Percentiles rank a stretch among this genome's conserved stretches.
Conservation (phyloP, 208 protist species). For the Leishmania arabica region DNA sequence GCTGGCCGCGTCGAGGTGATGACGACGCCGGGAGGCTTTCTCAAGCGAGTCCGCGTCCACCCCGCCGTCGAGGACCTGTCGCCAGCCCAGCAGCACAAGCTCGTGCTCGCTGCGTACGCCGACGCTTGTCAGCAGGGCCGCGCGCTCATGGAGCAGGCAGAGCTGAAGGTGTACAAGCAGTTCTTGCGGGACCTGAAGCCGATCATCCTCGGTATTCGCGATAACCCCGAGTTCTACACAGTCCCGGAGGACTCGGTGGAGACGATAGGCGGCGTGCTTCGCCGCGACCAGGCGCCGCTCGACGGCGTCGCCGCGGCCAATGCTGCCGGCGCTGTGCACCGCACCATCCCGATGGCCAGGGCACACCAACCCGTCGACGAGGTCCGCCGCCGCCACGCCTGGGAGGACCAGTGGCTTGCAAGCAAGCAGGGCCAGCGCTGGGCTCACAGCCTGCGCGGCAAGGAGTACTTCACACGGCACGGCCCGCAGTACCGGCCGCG, state of each 20-base stretch:
- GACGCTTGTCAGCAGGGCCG: constrained; percentile 75
- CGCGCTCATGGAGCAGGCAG: constrained; percentile 84
- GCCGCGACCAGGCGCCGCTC: constrained; percentile 1
- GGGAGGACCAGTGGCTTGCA: constrained; percentile 76
- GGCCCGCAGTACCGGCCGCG: constrained; percentile 67
- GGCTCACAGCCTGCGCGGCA: constrained; percentile 74
- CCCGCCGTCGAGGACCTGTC: constrained; percentile 80
- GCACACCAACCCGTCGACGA: constrained; percentile 73
- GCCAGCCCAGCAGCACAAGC: constrained; percentile 53
- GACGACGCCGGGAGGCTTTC: constrained; percentile 80
- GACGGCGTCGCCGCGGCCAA: constrained; percentile 4
- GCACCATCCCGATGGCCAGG: constrained; percentile 87
- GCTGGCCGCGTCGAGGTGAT: constrained; percentile 87
- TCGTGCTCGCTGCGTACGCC: constrained; percentile 85
- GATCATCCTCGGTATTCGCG: constrained; percentile 89
- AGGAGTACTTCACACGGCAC: constrained; percentile 83
- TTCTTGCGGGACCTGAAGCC: constrained; percentile 90
- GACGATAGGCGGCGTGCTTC: constrained; percentile 73
- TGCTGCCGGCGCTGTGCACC: constrained; percentile 28
- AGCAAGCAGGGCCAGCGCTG: constrained; percentile 63
- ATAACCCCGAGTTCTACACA: constrained; percentile 94
- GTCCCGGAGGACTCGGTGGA: constrained; percentile 73
- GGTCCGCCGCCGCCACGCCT: constrained; percentile 59
- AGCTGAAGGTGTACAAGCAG: constrained; percentile 90
- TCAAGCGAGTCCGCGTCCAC: constrained; percentile 88